Evolutionary conservation across 2,329 filamentous ascomycete species (phyloP).

Genomic region (Pseudocercospora pini-densiflorae): DNA sequence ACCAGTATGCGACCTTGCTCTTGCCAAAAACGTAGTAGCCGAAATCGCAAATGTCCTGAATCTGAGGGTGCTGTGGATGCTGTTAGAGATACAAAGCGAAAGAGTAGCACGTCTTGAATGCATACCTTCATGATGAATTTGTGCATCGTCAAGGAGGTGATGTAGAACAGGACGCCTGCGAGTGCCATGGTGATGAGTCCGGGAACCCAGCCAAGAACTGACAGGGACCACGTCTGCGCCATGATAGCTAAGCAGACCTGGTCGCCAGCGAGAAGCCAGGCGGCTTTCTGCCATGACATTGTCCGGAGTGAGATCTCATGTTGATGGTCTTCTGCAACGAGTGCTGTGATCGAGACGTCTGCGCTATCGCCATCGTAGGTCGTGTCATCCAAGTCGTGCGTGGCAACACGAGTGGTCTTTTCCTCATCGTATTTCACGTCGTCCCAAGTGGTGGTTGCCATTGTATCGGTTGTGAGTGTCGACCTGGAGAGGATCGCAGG

Average conservation of each 20-base stretch:
- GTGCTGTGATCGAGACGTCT: conserved; percentile 31
- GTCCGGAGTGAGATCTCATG: conserved; percentile 60
- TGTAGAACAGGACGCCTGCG: conserved; percentile 53
- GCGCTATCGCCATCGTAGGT: conserved; percentile 27
- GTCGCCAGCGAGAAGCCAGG: conserved; percentile 54
- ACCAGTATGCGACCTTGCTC: conserved; percentile 50
- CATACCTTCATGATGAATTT: conserved; percentile 55
- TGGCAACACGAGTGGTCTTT: conserved; percentile 11
- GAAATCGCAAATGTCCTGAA: conserved; percentile 57
- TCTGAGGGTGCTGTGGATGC: conserved; percentile 46
- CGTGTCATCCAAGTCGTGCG: conserved; percentile 8
- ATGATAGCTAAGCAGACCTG: conserved; percentile 59
- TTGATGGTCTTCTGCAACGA: conserved; percentile 44
- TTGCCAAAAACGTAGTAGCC: conserved; percentile 54
- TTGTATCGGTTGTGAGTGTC: neutral
- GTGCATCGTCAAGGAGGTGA: conserved; percentile 58
- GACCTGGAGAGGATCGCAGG: neutral
- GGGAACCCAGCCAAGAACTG: conserved; percentile 54
- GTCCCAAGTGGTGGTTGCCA: neutral
- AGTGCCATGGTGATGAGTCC: conserved; percentile 54
- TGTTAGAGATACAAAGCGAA: too few relatives aligned
- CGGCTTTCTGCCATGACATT: conserved; percentile 59
- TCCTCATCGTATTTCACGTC: conserved; percentile 8
- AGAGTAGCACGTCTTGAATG: too few relatives aligned
- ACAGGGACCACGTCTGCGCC: conserved; percentile 57